A percentile compares a stretch with the other conserved stretches of the same genome.
Conservation (phyloP, 164 flowering plant species). For the Saururus chinensis region DNA sequence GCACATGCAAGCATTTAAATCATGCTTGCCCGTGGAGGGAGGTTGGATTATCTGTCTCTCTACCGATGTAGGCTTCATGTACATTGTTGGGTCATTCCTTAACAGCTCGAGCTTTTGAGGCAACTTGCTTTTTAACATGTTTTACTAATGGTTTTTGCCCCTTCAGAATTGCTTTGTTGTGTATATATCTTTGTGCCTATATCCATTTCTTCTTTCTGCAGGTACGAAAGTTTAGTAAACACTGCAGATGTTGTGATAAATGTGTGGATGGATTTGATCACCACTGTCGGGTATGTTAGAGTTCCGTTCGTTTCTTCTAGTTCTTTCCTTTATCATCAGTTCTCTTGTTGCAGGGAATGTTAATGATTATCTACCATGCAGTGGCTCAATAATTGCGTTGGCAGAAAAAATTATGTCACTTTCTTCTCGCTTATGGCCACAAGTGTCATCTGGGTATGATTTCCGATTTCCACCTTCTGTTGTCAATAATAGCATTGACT, state of each 20-base stretch:
- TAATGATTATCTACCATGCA: slow-evolving; percentile 12
- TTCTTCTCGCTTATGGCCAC: slow-evolving; percentile 84
- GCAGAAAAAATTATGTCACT: slow-evolving; percentile 72
- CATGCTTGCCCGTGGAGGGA: too few species aligned
- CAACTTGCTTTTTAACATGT: too few species aligned
- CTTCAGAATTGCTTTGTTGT: neutral
- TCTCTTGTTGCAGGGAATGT: neutral
- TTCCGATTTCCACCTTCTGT: slow-evolving; percentile 6
- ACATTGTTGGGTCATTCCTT: too few species aligned
- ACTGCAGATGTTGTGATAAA: slow-evolving; percentile 97
- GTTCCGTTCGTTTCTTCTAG: neutral
- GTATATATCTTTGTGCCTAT: neutral
- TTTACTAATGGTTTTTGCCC: neutral
- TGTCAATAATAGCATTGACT: neutral
- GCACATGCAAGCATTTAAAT: too few species aligned
- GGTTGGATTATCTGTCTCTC: too few species aligned
- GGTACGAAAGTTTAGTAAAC: slow-evolving; percentile 94
- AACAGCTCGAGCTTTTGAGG: too few species aligned
- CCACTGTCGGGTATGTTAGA: slow-evolving; percentile 73
- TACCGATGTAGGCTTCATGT: too few species aligned
- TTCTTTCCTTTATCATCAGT: neutral
- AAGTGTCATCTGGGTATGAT: slow-evolving; percentile 86
- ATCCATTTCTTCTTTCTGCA: slow-evolving; percentile 19
- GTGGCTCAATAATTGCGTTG: slow-evolving; percentile 99
- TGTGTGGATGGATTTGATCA: slow-evolving; percentile 99